phyloP scores from a whole-genome alignment of 768 basidiomycete species.

The Aureoboletus auriporus region DNA sequence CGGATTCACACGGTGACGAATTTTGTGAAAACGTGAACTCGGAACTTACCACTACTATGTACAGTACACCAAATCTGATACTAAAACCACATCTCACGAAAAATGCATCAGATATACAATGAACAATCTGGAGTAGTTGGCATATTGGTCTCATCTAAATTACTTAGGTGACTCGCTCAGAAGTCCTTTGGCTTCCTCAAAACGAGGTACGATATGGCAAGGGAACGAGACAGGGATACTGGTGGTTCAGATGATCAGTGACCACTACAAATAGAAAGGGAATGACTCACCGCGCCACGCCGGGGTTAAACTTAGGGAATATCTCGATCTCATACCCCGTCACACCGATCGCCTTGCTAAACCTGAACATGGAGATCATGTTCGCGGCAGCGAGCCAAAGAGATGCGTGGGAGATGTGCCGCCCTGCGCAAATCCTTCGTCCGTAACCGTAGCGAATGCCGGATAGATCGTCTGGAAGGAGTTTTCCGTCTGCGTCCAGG shows the following conservation, averaged over 20 bases:
- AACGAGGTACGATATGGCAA: slow-evolving; percentile 19
- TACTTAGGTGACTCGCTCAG: slow-evolving; percentile 10
- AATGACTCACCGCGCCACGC: slow-evolving; percentile 14
- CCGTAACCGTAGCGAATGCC: slow-evolving; percentile 33
- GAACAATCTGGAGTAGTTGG: neutral
- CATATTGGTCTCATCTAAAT: neutral
- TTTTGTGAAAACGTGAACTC: no score
- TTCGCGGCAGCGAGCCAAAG: slow-evolving; percentile 17
- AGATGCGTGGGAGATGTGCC: slow-evolving; percentile 14
- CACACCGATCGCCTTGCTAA: slow-evolving; percentile 18
- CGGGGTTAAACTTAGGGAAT: slow-evolving; percentile 12
- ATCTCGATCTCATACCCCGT: slow-evolving; percentile 23
- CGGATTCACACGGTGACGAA: no score
- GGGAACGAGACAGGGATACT: slow-evolving; percentile 15
- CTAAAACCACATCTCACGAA: no score
- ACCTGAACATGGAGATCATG: slow-evolving; percentile 18
- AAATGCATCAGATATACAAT: no score
- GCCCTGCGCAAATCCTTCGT: slow-evolving; percentile 20
- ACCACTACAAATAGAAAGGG: neutral
- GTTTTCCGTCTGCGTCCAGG: slow-evolving; percentile 19
- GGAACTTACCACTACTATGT: no score
- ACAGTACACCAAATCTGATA: no score
- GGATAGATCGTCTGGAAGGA: slow-evolving; percentile 17
- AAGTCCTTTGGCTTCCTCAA: slow-evolving; percentile 3
- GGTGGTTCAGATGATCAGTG: neutral